These are phyloP conservation scores for Ananas comosus DNA, from an alignment of 176 grass and related monocot genomes.

Conservation along the genomic window DNA sequence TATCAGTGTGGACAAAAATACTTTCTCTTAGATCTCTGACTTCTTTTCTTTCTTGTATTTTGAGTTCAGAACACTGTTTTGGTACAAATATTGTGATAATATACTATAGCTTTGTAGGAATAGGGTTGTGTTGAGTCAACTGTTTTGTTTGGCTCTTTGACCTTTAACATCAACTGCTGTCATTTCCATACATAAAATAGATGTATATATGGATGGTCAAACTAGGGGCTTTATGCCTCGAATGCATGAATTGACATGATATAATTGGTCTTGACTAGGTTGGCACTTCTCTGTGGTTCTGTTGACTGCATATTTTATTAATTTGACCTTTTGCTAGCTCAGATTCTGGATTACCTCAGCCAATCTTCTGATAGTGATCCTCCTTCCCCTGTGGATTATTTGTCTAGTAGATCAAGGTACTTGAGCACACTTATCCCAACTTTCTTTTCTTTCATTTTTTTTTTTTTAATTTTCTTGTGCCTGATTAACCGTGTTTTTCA, in stretches of 20 bases:
- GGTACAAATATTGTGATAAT: no score
- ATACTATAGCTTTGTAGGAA: no score
- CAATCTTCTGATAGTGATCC: constrained; percentile 75
- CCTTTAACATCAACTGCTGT: no score
- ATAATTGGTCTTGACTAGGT: constrained; percentile 1
- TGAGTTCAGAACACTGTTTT: no score
- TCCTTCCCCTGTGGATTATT: constrained; percentile 73
- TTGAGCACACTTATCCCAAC: not conserved
- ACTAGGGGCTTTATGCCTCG: not conserved
- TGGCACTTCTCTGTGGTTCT: not conserved
- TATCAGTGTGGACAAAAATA: no score
- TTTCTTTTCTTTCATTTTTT: not conserved
- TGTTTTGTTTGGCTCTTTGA: no score
- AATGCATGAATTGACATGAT: not conserved
- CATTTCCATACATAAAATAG: not conserved
- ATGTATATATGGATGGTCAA: not conserved
- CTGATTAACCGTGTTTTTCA: constrained; percentile 2
- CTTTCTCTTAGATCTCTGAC: no score
- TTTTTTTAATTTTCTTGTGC: not conserved
- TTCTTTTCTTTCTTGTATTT: no score
- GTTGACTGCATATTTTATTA: constrained; percentile 9
- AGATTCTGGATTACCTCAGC: constrained; percentile 98
- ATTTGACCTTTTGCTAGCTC: constrained; percentile 19
- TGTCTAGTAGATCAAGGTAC: constrained; percentile 83
- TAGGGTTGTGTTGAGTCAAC: no score